Percentiles rank a stretch among this genome's conserved stretches.
These are phyloP conservation scores for Dendrobium nobile DNA, from an alignment of 106 monocot species.

Conservation along the genomic window DNA sequence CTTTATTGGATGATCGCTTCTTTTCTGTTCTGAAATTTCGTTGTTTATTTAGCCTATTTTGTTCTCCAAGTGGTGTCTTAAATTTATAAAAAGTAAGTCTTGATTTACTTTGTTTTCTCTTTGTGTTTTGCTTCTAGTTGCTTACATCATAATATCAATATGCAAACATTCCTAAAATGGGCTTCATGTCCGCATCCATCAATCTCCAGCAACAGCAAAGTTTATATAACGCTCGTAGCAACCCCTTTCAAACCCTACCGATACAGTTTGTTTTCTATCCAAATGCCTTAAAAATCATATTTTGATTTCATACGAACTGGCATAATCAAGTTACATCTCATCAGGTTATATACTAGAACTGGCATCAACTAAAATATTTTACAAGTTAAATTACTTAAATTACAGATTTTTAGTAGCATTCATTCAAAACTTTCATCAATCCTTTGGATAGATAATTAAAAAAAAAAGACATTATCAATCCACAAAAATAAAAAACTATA, in stretches of 20 bases:
- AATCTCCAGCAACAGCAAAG: not conserved
- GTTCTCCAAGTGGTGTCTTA: too few species aligned
- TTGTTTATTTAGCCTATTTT: too few species aligned
- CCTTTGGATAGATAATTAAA: not conserved
- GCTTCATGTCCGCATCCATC: not conserved
- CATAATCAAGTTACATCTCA: not conserved
- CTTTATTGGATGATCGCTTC: too few species aligned
- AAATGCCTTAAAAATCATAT: not conserved
- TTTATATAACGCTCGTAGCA: not conserved
- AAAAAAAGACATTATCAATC: not conserved
- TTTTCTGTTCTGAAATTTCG: too few species aligned
- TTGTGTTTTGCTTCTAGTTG: too few species aligned
- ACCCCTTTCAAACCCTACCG: not conserved
- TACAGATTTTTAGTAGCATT: not conserved
- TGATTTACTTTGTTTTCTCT: too few species aligned
- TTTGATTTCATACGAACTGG: not conserved
- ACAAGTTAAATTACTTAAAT: not conserved
- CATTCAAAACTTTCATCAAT: not conserved
- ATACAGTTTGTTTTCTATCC: not conserved
- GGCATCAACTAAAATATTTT: not conserved
- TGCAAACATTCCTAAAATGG: not conserved
- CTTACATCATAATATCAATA: too few species aligned
- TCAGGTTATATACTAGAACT: not conserved
- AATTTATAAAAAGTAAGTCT: too few species aligned
- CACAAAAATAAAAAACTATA: not conserved